Conservation (phyloP, 2,329 filamentous ascomycete species). For the Pseudocercospora crystallina region DNA sequence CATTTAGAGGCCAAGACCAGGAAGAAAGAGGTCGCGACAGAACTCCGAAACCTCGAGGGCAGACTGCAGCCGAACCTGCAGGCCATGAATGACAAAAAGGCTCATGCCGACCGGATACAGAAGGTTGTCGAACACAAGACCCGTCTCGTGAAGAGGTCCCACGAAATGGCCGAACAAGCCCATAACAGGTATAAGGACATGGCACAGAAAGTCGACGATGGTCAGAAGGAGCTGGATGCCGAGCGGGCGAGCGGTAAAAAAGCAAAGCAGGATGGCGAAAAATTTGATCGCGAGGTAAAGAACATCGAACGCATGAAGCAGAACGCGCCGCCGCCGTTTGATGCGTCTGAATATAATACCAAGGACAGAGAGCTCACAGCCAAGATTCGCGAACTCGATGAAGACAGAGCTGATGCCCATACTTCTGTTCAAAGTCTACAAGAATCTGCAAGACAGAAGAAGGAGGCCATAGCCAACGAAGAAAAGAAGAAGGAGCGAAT, state of each 20-base stretch:
- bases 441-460: constrained; percentile 38
- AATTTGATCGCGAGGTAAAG: constrained; percentile 54
- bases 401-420: constrained; percentile 45
- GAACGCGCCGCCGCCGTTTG: constrained; percentile 65
- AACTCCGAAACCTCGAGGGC: constrained; percentile 60
- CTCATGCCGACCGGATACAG: constrained; percentile 62
- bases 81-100: constrained; percentile 68
- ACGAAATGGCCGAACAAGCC: constrained; percentile 48
- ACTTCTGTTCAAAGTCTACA: constrained; percentile 33
- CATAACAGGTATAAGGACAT: constrained; percentile 38
- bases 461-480: constrained; percentile 41
- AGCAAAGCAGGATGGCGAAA: constrained; percentile 31
- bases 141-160: constrained; percentile 54
- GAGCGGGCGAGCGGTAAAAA: constrained; percentile 45
- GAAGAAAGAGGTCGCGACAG: constrained; percentile 55
- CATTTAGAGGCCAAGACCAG: constrained; percentile 55
- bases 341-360: constrained; percentile 68
- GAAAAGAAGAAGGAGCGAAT: constrained; percentile 58
- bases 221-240: constrained; percentile 39
- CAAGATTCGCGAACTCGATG: constrained; percentile 47
- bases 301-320: constrained; percentile 63
- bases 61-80: constrained; percentile 66
- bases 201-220: constrained; percentile 36
- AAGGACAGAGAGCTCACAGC: constrained; percentile 62
- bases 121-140: constrained; percentile 57